phyloP scores from a whole-genome alignment of 768 basidiomycete species.

The Suillus bovinus region DNA sequence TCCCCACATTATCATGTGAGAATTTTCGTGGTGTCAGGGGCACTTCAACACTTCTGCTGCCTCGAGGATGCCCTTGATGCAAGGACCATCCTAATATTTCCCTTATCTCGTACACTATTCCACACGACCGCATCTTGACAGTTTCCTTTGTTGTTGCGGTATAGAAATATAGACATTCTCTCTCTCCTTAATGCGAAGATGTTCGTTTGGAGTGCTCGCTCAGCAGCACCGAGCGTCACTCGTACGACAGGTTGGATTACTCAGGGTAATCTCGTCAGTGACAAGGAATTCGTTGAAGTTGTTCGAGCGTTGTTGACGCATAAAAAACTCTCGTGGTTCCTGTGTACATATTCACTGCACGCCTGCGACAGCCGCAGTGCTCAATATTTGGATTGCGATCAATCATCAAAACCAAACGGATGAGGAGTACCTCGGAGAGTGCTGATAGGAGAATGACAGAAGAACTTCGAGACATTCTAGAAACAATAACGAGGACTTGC shows the following conservation, averaged over 20 bases:
- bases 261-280: slow-evolving; percentile 26
- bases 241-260: slow-evolving; percentile 22
- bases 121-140: too few species aligned
- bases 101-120: too few species aligned
- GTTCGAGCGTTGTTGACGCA: slow-evolving; percentile 17
- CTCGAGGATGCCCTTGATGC: slow-evolving; percentile 21
- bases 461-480: neutral
- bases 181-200: too few species aligned
- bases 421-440: slow-evolving; percentile 24
- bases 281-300: slow-evolving; percentile 24
- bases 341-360: slow-evolving; percentile 21
- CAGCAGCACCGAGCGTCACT: slow-evolving; percentile 24
- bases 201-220: slow-evolving; percentile 26
- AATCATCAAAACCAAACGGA: slow-evolving; percentile 8
- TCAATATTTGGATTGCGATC: slow-evolving; percentile 22
- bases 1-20: neutral
- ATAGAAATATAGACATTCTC: too few species aligned
- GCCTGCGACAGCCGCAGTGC: slow-evolving; percentile 22
- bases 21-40: neutral
- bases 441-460: slow-evolving; percentile 20
- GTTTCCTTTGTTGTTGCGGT: too few species aligned
- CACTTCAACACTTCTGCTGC: slow-evolving; percentile 18
- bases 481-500: neutral
- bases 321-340: slow-evolving; percentile 15
- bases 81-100: too few species aligned